Evolutionary conservation across 1,284 basidiomycete species (phyloP), one percentile per base, ranked within the genome.

Genomic region (Xanthoconium separans): DNA sequence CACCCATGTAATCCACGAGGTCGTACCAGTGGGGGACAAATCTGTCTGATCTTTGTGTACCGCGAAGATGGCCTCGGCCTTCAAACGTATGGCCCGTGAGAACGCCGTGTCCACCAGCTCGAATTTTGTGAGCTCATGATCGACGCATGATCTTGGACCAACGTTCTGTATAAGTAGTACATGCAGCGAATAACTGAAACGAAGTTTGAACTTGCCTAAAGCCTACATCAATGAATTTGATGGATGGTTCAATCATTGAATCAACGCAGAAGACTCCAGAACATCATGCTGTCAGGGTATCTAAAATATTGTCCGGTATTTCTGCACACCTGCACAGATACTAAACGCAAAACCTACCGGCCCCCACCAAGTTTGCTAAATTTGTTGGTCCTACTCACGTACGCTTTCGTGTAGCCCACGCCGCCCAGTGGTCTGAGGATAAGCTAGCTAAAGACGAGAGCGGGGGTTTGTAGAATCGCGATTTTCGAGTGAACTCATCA

Each of bases 201-300:
- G 33, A 34, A 1, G 7, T 16, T 16, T 39, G 18, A 44, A 15
- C 18, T 40, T 15, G 24, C 6, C 40, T 18, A 31, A 37, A 36
- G 40, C 54, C 11, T 48, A 61, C 62, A 27, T 68, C 44, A 11
- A 58, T 62, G 8, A 27, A 44, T 27, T 56, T 51, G 41, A 69
- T 69, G 4, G 58, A 44, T 6, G 53, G 51, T n/a, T n/a, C n/a
- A n/a, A n/a, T n/a, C n/a, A n/a, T n/a, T n/a, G n/a, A n/a, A n/a
- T n/a, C n/a, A n/a, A n/a, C n/a, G n/a, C n/a, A n/a, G 69, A 70
- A 6, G 80, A 78, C 50, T 80, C 80, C 67, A 70, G 43, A 78
- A 63, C 18, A 78, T 70, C 16, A 69, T 72, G 44, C 69, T 71
- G 44, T 73, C 57, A 46, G 80, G 59, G 29, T 70, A 53, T 37